Evolutionary conservation across 2,329 filamentous ascomycete species (phyloP).

Genomic region (Ilyonectria robusta): DNA sequence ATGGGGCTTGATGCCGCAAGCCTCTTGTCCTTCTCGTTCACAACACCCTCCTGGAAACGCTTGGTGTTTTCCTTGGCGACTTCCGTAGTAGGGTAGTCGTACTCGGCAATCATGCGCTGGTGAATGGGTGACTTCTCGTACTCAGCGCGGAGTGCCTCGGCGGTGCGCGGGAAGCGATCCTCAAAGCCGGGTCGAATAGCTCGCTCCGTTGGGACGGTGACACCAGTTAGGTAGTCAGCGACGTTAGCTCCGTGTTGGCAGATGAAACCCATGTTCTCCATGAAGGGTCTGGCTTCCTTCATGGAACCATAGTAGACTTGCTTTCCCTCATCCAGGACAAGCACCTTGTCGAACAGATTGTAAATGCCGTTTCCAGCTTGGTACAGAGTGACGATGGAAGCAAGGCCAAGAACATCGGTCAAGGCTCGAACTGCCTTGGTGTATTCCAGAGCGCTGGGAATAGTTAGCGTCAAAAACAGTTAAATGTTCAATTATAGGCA

Average conservation of each 20-base stretch:
- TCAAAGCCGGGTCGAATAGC: conserved; percentile 64
- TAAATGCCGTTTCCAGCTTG: conserved; percentile 81
- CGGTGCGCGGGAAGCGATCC: conserved; percentile 61
- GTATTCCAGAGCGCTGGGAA: conserved; percentile 67
- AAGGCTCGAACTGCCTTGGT: conserved; percentile 73
- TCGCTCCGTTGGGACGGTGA: conserved; percentile 78
- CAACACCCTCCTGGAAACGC: conserved; percentile 67
- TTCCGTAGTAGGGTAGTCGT: conserved; percentile 67
- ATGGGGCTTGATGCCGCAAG: conserved; percentile 68
- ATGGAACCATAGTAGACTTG: conserved; percentile 76
- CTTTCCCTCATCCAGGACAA: conserved; percentile 76
- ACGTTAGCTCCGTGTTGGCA: conserved; percentile 74
- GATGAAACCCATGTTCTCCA: conserved; percentile 75
- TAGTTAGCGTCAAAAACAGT: neutral
- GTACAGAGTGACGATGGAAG: conserved; percentile 76
- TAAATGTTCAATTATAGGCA: neutral
- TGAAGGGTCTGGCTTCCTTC: conserved; percentile 72
- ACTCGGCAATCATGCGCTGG: conserved; percentile 66
- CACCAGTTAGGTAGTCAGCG: conserved; percentile 76
- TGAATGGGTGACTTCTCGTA: conserved; percentile 69
- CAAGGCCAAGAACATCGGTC: conserved; percentile 73
- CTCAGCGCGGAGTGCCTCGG: conserved; percentile 58
- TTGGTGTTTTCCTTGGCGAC: conserved; percentile 64
- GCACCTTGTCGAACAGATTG: conserved; percentile 78
- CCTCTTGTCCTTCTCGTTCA: conserved; percentile 67